Base-by-base conservation (phyloP, 306 rosid genomes). In the Astragalus membranaceus region DNA sequence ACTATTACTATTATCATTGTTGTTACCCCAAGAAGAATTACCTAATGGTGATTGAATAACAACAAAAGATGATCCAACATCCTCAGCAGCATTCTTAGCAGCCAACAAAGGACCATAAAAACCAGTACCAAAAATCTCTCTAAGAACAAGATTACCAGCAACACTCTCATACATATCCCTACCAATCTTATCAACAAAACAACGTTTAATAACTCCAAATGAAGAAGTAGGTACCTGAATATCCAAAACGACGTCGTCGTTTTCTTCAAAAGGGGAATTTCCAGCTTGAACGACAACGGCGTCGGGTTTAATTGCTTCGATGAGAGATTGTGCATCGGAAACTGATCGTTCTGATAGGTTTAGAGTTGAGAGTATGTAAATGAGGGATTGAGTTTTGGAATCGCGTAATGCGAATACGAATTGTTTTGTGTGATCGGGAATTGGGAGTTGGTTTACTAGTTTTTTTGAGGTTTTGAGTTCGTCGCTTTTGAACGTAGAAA, bases 331-430 rank as follows among this genome's bases (percentile, higher is more conserved):
- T 0, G 86, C 91, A 59, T 91, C 96, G 50, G 56, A 78, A 4
- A 79, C 89, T 2, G 97, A 88, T 63, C 87, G 79, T 74, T 91
- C 81, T 0, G 96, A 91, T 11, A 91, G 81, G 53, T 81, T 87
- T 56, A 88, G 58, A 47, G 89, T 55, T 7, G 96, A 89, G 30
- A 91, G 87, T 23, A 91, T 69, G 84, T 88, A 88, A 69, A 91
- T 68, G 3, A 87, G 67, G 43, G 96, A 87, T 61, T 59, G 80
- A 8, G 85, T 81, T 61, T 85, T 64, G 2, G 91, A 82, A 13
- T 88, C 88, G 36, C 79, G 82, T 17, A 88, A 29, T 0, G 96
- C 96, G 8, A 76, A 91, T 23, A 91, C 85, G 57, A 91, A 91
- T 33, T 85, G 87, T 59, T 91, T 91, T 0, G 96, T 87, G 32